Conservation (phyloP, 306 rosid genomes). For the Prunus mume region DNA sequence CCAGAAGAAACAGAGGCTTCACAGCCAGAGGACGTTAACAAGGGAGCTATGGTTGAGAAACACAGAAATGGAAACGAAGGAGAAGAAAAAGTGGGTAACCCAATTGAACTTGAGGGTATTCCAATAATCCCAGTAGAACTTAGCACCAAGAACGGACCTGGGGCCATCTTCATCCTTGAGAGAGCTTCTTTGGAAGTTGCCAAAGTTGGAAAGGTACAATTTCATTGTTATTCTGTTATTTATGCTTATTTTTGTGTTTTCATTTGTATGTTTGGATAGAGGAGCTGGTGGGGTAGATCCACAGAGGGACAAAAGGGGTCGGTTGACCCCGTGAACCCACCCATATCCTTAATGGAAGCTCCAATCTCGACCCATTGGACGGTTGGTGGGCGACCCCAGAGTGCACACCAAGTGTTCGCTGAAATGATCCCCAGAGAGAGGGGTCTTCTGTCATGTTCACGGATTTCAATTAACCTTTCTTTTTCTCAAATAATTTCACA, state of each 20-base stretch:
- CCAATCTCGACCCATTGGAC: too few relatives aligned
- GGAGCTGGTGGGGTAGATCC: background rate
- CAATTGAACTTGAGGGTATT: conserved; percentile 50
- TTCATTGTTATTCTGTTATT: background rate
- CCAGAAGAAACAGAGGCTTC: conserved; percentile 7
- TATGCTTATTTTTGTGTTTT: background rate
- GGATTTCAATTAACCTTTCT: too few relatives aligned
- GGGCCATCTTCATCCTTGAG: conserved; percentile 71
- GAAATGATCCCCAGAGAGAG: too few relatives aligned
- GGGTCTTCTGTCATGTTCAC: too few relatives aligned
- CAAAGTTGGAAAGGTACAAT: conserved; percentile 80
- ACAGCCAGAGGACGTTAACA: conserved; percentile 10
- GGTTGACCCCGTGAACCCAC: too few relatives aligned
- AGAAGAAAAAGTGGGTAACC: conserved; percentile 5
- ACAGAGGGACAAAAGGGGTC: too few relatives aligned
- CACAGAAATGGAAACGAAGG: conserved; percentile 6
- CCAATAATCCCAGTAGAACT: conserved; percentile 36
- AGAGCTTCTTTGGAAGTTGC: conserved; percentile 81
- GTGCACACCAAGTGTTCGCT: too few relatives aligned
- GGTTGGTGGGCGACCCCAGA: too few relatives aligned
- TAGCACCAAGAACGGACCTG: conserved; percentile 29
- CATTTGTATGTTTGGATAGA: background rate
- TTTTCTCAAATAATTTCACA: too few relatives aligned
- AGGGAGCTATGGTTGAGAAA: conserved; percentile 18
- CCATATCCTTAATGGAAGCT: too few relatives aligned